Evolutionary conservation across 257 asterid genomes (phyloP).

Genomic region (Agastache rugosa): DNA sequence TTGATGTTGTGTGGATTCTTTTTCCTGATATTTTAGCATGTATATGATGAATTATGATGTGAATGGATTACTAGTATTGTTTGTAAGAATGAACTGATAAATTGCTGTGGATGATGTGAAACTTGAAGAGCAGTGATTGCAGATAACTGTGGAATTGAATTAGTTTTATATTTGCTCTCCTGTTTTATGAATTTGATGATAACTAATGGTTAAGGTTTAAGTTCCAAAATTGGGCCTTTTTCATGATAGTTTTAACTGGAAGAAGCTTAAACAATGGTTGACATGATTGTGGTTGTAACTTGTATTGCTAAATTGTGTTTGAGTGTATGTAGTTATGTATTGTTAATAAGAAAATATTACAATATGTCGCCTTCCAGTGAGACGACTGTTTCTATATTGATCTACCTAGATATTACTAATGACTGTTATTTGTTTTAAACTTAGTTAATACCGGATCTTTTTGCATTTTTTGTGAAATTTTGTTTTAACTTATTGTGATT

Average conservation of each 20-base stretch:
- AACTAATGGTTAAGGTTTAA: neutral
- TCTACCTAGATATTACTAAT: neutral
- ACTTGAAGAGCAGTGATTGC: slow-evolving; percentile 1
- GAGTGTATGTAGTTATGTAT: neutral
- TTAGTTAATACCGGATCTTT: neutral
- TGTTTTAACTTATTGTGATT: neutral
- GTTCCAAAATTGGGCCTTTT: neutral
- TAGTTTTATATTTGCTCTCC: slow-evolving; percentile 5
- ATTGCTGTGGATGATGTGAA: neutral
- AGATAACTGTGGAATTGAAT: neutral
- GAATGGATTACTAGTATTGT: slow-evolving; percentile 2
- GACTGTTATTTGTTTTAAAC: neutral
- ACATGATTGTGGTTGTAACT: neutral
- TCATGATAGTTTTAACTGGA: slow-evolving; percentile 11
- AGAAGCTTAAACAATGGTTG: neutral
- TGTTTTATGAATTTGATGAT: slow-evolving; percentile 9
- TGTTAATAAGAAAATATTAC: neutral
- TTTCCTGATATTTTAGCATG: neutral
- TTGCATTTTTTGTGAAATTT: neutral
- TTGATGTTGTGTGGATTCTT: neutral
- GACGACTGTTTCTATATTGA: neutral
- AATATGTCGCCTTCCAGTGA: neutral
- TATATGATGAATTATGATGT: slow-evolving; percentile 3
- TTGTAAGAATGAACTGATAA: neutral
- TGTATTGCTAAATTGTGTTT: neutral